phyloP scores from a whole-genome alignment of 2,329 filamentous ascomycete species.

The Trichoderma citrinoviride region DNA sequence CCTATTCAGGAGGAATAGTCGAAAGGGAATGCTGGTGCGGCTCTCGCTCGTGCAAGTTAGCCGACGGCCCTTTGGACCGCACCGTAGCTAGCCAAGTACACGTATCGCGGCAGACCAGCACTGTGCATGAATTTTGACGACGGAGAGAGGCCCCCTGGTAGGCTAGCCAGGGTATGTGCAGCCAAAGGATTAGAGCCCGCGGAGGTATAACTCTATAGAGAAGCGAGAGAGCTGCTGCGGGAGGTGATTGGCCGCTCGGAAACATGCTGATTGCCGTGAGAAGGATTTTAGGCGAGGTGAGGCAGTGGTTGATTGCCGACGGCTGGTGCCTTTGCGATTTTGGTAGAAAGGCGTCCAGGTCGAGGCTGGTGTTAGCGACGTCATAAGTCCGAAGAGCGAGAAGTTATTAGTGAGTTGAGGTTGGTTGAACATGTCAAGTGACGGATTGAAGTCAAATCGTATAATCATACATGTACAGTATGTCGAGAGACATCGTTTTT shows the following conservation, averaged over 20 bases:
- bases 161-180: not conserved
- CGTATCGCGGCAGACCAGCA: not conserved
- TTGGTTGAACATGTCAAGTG: not conserved
- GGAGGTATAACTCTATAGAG: conserved; percentile 19
- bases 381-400: not conserved
- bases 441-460: not conserved
- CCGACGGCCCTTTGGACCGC: conserved; percentile 8
- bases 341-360: not conserved
- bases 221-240: conserved; percentile 1
- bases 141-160: not conserved
- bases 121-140: conserved; percentile 12
- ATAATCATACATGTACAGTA: not conserved
- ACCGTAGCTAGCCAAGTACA: not conserved
- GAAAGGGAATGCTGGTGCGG: not conserved
- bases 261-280: not conserved
- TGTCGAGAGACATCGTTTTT: not conserved
- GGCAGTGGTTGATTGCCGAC: conserved; percentile 6
- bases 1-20: not conserved
- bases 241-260: conserved; percentile 5
- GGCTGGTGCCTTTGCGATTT: not conserved
- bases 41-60: not conserved
- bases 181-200: conserved; percentile 7
- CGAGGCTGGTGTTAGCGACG: not conserved
- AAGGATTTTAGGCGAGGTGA: conserved; percentile 12
- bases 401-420: not conserved